phyloP scores from a whole-genome alignment of 2,329 filamentous ascomycete genomes.

The Coniochaeta sp. region DNA sequence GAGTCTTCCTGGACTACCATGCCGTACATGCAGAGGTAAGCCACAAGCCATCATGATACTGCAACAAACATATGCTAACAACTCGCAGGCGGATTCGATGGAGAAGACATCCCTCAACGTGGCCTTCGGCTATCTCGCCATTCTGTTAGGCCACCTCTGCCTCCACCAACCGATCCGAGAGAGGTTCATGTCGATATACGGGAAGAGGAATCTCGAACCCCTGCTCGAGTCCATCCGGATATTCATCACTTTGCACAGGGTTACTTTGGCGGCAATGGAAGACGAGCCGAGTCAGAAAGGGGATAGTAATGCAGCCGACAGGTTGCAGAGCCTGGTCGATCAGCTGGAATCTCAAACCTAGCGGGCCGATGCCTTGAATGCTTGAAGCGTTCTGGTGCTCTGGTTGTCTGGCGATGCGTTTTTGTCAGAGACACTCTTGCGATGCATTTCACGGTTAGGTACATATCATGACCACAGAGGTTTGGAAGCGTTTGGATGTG shows the following conservation, averaged over 20 bases:
- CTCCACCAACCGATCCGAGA: constrained; percentile 41
- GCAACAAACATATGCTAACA: constrained; percentile 9
- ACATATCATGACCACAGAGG: no score
- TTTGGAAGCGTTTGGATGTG: no score
- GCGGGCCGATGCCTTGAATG: neutral
- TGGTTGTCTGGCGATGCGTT: no score
- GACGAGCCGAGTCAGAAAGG: constrained; percentile 24
- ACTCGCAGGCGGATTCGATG: constrained; percentile 56
- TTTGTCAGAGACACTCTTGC: no score
- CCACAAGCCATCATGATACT: constrained; percentile 8
- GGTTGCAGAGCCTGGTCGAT: constrained; percentile 31
- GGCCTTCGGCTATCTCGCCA: constrained; percentile 79
- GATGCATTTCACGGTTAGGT: no score
- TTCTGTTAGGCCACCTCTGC: constrained; percentile 76
- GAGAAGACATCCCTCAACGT: constrained; percentile 76
- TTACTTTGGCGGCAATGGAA: constrained; percentile 34
- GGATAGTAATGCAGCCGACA: constrained; percentile 26
- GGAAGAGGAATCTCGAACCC: constrained; percentile 34
- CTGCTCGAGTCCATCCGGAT: constrained; percentile 47
- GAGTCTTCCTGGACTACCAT: constrained; percentile 61
- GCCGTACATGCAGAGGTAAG: constrained; percentile 62
- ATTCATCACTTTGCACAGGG: constrained; percentile 45
- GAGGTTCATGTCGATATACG: constrained; percentile 33
- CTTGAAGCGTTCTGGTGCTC: neutral
- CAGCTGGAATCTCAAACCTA: constrained; percentile 22